Conservation (phyloP, 129 eudicot species). For the Escallonia herrerae region DNA sequence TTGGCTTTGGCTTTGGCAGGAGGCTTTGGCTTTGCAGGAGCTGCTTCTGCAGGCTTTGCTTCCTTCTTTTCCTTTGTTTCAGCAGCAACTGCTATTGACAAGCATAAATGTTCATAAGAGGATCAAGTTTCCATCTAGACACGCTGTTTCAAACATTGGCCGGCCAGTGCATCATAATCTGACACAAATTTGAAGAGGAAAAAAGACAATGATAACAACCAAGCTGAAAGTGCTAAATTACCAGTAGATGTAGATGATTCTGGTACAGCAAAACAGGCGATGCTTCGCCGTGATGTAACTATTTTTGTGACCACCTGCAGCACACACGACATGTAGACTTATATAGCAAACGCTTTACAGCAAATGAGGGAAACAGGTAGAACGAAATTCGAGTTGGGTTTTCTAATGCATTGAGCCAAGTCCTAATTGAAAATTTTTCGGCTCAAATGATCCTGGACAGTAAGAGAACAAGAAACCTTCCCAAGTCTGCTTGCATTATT, state of each 20-base stretch:
- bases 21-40: constrained; percentile 49
- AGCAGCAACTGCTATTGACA: constrained; percentile 42
- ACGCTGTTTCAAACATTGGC: too few species aligned
- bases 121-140: neutral
- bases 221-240: constrained; percentile 4
- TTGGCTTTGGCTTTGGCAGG: constrained; percentile 58
- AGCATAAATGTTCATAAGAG: neutral
- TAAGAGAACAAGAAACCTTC: too few species aligned
- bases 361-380: too few species aligned
- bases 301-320: constrained; percentile 35
- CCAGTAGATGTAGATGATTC: constrained; percentile 74
- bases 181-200: neutral
- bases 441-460: too few species aligned
- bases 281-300: constrained; percentile 24
- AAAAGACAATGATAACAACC: neutral
- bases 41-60: constrained; percentile 29
- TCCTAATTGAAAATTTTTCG: too few species aligned
- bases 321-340: neutral
- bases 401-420: too few species aligned
- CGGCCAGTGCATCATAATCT: neutral
- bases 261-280: constrained; percentile 59
- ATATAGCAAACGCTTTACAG: constrained; percentile 4
- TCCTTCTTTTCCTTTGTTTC: constrained; percentile 57
- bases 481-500: too few species aligned
- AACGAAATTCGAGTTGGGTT: too few species aligned